Percentiles rank a stretch among this genome's conserved stretches.
phyloP scores from a whole-genome alignment of 768 basidiomycete species.

The Leccinum pellstonianum region DNA sequence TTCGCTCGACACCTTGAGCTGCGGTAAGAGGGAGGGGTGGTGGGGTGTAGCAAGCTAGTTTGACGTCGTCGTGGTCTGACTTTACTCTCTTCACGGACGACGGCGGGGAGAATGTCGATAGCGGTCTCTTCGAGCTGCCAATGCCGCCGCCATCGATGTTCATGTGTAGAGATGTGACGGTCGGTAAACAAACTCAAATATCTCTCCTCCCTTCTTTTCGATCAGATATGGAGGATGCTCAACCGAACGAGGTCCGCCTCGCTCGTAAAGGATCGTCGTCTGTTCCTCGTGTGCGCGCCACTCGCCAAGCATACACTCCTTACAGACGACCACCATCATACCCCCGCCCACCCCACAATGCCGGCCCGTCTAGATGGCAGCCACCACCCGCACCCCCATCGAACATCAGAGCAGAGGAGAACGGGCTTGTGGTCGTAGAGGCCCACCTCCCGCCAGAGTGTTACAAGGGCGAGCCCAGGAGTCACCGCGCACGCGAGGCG shows the following conservation, averaged over 20 bases:
- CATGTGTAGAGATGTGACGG: conserved; percentile 13
- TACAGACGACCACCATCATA: not conserved
- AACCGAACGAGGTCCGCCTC: conserved; percentile 40
- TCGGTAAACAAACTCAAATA: conserved; percentile 27
- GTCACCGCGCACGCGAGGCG: conserved; percentile 6
- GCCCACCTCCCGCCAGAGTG: conserved; percentile 15
- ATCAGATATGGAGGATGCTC: conserved; percentile 34
- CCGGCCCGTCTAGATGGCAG: conserved; percentile 1
- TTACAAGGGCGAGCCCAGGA: conserved; percentile 9
- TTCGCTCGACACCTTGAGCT: conserved; percentile 30
- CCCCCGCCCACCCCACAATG: not conserved
- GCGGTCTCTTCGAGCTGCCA: conserved; percentile 15
- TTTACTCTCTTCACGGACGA: conserved; percentile 23
- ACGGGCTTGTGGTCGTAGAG: conserved; percentile 6
- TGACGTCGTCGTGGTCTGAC: conserved; percentile 12
- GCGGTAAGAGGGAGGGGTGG: conserved; percentile 22
- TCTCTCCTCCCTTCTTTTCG: not conserved
- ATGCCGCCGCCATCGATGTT: conserved; percentile 5
- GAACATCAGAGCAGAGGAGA: not conserved
- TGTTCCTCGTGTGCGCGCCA: conserved; percentile 29
- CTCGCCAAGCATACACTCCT: not conserved
- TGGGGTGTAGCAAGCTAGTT: conserved; percentile 2
- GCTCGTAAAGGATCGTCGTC: conserved; percentile 32
- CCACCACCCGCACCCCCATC: not conserved
- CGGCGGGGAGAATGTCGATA: conserved; percentile 5